Conservation (phyloP, 192 early-diverging fungal genomes). For the Podila clonocystis region DNA sequence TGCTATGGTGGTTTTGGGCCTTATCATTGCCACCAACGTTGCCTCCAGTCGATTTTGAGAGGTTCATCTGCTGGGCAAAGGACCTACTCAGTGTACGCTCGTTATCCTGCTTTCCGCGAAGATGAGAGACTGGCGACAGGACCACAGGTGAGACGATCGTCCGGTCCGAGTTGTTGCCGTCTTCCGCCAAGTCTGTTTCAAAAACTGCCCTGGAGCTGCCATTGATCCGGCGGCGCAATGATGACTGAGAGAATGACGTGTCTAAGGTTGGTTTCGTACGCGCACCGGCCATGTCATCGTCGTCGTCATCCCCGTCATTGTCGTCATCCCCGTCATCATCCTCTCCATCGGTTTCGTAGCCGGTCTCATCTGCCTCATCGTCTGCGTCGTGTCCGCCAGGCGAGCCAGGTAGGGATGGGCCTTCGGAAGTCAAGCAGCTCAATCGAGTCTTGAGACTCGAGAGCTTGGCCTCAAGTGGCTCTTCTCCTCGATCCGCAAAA, state of each 20-base stretch:
- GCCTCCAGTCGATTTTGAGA: not conserved
- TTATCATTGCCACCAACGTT: not conserved
- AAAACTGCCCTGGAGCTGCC: not conserved
- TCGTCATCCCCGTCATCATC: conserved; percentile 18
- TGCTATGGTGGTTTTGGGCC: not conserved
- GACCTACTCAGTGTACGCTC: not conserved
- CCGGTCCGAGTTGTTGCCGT: conserved; percentile 15
- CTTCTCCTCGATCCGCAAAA: not conserved
- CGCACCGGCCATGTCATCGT: not conserved
- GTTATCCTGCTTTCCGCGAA: not conserved
- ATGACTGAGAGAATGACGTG: not conserved
- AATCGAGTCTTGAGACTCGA: not conserved
- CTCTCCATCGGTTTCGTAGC: conserved; percentile 3
- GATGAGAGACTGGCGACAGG: not conserved
- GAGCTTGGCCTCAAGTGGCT: not conserved
- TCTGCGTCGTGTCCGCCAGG: conserved; percentile 29
- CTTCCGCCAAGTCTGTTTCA: not conserved
- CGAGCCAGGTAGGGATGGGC: conserved; percentile 1
- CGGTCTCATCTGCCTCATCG: conserved; percentile 17
- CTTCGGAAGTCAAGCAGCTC: not conserved
- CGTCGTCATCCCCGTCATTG: conserved; percentile 12
- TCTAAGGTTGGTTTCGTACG: not conserved
- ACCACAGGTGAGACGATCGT: conserved; percentile 11
- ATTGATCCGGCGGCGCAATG: not conserved
- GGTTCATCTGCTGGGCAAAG: not conserved